phyloP scores from a whole-genome alignment of 257 asterid genomes.

The Solanum medicagineum region DNA sequence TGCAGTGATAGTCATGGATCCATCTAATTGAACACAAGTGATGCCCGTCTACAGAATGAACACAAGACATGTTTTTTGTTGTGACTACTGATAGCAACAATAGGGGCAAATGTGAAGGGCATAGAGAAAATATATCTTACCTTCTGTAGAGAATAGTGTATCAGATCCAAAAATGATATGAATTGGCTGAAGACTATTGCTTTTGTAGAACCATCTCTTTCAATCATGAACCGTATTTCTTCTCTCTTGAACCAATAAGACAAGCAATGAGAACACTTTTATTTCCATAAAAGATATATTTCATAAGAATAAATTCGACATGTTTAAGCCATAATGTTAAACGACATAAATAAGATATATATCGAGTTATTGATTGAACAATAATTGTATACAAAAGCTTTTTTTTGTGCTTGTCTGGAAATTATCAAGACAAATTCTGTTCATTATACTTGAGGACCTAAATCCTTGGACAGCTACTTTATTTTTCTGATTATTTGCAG shows the following conservation, averaged over 20 bases:
- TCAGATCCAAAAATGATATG: constrained; percentile 84
- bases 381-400: constrained; percentile 59
- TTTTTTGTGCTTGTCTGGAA: constrained; percentile 85
- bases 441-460: constrained; percentile 63
- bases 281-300: background rate
- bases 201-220: constrained; percentile 91
- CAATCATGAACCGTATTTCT: constrained; percentile 85
- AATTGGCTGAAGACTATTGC: constrained; percentile 91
- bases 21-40: constrained; percentile 61
- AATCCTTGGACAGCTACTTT: constrained; percentile 55
- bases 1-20: constrained; percentile 68
- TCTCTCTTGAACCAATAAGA: constrained; percentile 52
- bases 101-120: background rate
- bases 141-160: constrained; percentile 67
- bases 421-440: constrained; percentile 48
- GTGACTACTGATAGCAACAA: background rate
- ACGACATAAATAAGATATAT: background rate
- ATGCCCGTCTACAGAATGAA: constrained; percentile 50
- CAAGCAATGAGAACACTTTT: background rate
- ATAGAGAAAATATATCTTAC: constrained; percentile 13
- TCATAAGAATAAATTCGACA: background rate
- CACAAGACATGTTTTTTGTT: background rate
- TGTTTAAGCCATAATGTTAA: background rate
- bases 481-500: constrained; percentile 23
- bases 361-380: background rate